Percentiles rank a stretch among this genome's conserved stretches.
Evolutionary conservation across 2,329 filamentous ascomycete genomes (phyloP).

Genomic region (Monosporascus cannonballus): DNA sequence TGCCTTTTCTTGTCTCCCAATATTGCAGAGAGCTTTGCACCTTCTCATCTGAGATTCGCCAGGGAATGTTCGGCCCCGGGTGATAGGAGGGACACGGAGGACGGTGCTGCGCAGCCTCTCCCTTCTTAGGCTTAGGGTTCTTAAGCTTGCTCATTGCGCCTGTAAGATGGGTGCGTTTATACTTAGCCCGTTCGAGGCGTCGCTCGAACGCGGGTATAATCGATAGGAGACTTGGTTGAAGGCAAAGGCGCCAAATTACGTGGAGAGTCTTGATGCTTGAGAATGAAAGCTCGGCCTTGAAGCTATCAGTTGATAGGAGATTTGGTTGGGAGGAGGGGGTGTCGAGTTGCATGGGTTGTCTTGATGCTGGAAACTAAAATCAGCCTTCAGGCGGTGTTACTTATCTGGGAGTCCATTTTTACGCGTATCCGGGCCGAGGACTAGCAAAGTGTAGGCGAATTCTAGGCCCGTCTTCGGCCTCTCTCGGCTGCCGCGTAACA

Average conservation of each 20-base stretch:
- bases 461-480: constrained; percentile 28
- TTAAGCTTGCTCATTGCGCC: no score
- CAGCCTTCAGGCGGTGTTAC: constrained; percentile 30
- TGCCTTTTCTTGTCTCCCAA: constrained; percentile 71
- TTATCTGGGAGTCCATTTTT: constrained; percentile 6
- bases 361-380: constrained; percentile 39
- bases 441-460: constrained; percentile 26
- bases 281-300: no score
- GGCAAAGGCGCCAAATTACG: no score
- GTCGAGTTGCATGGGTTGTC: constrained; percentile 32
- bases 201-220: no score
- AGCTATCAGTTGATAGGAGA: no score
- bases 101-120: no score
- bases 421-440: not conserved
- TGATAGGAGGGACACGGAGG: constrained; percentile 49
- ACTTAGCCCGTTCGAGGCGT: no score
- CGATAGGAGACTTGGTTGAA: no score
- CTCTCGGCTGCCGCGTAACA: constrained; percentile 60
- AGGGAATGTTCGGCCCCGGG: constrained; percentile 60
- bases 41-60: constrained; percentile 78
- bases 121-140: no score
- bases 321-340: constrained; percentile 5
- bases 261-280: no score
- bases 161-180: no score
- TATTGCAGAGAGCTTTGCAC: constrained; percentile 70